phyloP scores from a whole-genome alignment of 2,329 filamentous ascomycete species.

The Waltergamsia citrina region DNA sequence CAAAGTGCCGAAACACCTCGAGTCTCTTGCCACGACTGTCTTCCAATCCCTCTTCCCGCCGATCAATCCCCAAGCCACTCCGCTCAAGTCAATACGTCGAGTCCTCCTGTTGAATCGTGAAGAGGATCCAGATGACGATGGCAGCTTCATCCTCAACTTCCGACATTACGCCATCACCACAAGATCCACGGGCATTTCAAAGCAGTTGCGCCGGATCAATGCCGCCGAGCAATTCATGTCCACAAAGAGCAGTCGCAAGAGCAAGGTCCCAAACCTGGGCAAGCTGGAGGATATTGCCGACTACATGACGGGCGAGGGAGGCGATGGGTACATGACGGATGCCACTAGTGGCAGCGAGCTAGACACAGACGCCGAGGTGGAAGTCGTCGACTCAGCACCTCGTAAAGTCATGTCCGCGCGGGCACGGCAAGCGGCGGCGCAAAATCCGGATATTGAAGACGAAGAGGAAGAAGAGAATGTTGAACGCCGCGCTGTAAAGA shows the following conservation, averaged over 20 bases:
- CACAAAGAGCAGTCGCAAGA: conserved; percentile 52
- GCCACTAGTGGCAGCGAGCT: conserved; percentile 78
- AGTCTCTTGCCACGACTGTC: conserved; percentile 83
- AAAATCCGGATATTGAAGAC: conserved; percentile 29
- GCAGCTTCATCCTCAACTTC: conserved; percentile 74
- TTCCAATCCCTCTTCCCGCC: conserved; percentile 96
- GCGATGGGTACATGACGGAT: conserved; percentile 78
- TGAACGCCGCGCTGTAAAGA: conserved; percentile 80
- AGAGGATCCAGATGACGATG: conserved; percentile 45
- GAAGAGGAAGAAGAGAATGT: conserved; percentile 47
- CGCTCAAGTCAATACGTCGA: conserved; percentile 83
- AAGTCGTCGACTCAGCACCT: conserved; percentile 60
- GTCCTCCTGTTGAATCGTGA: conserved; percentile 88
- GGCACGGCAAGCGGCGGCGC: conserved; percentile 29
- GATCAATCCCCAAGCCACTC: conserved; percentile 85
- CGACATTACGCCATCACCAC: conserved; percentile 95
- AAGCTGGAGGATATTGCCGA: conserved; percentile 90
- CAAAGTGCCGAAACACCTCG: conserved; percentile 85
- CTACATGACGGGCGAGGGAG: conserved; percentile 78
- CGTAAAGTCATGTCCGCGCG: conserved; percentile 52
- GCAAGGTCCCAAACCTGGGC: conserved; percentile 73
- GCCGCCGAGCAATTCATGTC: conserved; percentile 72
- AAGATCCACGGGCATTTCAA: conserved; percentile 74
- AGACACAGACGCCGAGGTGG: conserved; percentile 92
- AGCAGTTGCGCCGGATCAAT: conserved; percentile 73